These are phyloP conservation scores for Elymus sibiricus DNA, from an alignment of 176 grass and related monocot species.

Conservation along the genomic window DNA sequence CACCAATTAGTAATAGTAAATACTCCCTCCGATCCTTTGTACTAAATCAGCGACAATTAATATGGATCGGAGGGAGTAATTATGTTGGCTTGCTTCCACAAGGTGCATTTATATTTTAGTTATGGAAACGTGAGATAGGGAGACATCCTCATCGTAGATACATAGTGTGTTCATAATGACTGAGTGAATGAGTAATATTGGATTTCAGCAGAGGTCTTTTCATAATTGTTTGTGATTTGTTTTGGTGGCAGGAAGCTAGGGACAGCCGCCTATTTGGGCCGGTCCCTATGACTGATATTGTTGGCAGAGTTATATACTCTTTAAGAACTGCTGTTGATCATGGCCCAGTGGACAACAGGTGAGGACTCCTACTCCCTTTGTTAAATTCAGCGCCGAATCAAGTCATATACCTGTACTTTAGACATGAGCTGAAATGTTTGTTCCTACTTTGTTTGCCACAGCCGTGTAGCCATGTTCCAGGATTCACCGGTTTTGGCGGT, in stretches of 20 bases:
- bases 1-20: neutral
- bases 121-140: neutral
- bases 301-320: constrained; percentile 86
- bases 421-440: constrained; percentile 7
- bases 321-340: constrained; percentile 83
- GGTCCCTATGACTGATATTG: constrained; percentile 77
- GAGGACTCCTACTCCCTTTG: neutral
- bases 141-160: neutral
- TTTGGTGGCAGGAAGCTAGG: constrained; percentile 76
- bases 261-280: constrained; percentile 96
- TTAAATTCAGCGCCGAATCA: neutral
- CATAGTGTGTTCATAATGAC: neutral
- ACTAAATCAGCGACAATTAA: too few relatives aligned
- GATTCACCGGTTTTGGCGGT: constrained; percentile 75
- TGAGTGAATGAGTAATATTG: neutral
- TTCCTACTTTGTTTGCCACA: constrained; percentile 28
- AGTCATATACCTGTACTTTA: neutral
- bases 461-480: constrained; percentile 54
- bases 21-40: too few relatives aligned
- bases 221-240: neutral
- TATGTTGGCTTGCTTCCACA: neutral
- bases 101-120: neutral
- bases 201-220: neutral
- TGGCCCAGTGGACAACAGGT: constrained; percentile 89
- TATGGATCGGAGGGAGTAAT: too few relatives aligned